Base-by-base conservation (phyloP, 169 alveolate genomes). In the Eimeria maxima region DNA sequence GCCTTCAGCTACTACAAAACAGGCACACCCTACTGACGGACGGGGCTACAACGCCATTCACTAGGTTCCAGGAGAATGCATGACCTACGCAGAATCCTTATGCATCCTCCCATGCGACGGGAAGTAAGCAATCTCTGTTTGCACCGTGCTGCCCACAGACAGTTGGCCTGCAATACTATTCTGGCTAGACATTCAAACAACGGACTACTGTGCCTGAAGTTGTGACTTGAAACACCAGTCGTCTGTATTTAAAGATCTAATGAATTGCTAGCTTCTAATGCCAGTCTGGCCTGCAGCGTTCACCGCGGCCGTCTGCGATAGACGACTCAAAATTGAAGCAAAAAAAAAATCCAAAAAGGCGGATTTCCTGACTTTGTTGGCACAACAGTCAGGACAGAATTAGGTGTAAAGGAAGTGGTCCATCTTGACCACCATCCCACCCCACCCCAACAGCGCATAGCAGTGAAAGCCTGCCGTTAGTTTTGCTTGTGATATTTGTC, bases 111-210 rank as follows among this genome's bases (percentile, higher is more conserved):
- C 4, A 6, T 63, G 8, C 2, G 27, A 60, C 38, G 38, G 38
- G 38, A 33, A 33, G 38, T 18, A 60, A 60, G 69, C n/a, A n/a
- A 5, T 4, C 20, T 27, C 42, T n/a, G 42, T 7, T 44, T 65
- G 42, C 74, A n/a, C 74, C 74, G 42, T 65, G 74, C 74, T 24
- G 33, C 74, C 74, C 74, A 65, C 42, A n/a, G 16, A 38, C 74
- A 65, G 11, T 65, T 18, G 3, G 16, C 74, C 42, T 65, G 74
- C 33, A 65, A 1, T 65, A 18, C 74, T 13, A 20, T 65, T 6
- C 42, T 24, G 1, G 42, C 42, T 24, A 18, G 8, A 24, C 7
- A 24, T 38, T 65, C 42, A 20, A 7, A 0, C 42, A 24, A 38
- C 42, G 8, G 16, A 3, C 33, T 65, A 65, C 33, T n/a, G 14